Evolutionary conservation across 2,329 filamentous ascomycete genomes (phyloP).

Genomic region (Fusarium newnesense): DNA sequence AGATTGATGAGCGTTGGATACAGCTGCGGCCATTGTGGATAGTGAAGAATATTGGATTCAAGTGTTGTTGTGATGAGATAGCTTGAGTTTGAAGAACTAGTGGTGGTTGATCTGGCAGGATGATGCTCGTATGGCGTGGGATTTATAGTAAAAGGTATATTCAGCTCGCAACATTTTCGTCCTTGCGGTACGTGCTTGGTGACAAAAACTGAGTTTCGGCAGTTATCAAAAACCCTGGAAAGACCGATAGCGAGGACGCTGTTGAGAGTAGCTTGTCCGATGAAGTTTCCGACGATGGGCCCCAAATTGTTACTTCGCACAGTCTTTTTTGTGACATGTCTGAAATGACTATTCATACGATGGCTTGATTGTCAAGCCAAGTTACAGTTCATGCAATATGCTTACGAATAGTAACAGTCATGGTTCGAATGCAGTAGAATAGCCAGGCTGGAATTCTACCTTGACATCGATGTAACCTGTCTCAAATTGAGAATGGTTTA

Average conservation of each 20-base stretch:
- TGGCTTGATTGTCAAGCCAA: not conserved
- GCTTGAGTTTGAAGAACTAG: rapidly evolving
- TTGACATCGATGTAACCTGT: not conserved
- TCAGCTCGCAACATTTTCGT: too few species aligned
- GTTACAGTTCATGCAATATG: not conserved
- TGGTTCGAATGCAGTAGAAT: not conserved
- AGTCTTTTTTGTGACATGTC: not conserved
- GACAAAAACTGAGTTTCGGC: not conserved
- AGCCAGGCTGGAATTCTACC: not conserved
- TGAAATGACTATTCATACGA: not conserved
- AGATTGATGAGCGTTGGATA: not conserved
- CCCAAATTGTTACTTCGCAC: not conserved
- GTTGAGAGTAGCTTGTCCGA: not conserved
- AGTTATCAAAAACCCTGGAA: not conserved
- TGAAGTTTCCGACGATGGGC: not conserved
- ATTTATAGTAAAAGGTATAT: not conserved
- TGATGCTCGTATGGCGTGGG: rapidly evolving
- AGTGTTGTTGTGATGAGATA: not conserved
- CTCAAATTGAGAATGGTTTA: too few species aligned
- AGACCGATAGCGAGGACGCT: rapidly evolving
- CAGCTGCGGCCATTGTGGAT: not conserved
- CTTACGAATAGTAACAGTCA: not conserved
- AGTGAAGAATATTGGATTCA: not conserved
- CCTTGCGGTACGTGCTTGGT: not conserved
- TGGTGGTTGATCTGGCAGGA: not conserved